Evolutionary conservation across 768 basidiomycete species (phyloP).

Genomic region (Lentinula guzmanii): DNA sequence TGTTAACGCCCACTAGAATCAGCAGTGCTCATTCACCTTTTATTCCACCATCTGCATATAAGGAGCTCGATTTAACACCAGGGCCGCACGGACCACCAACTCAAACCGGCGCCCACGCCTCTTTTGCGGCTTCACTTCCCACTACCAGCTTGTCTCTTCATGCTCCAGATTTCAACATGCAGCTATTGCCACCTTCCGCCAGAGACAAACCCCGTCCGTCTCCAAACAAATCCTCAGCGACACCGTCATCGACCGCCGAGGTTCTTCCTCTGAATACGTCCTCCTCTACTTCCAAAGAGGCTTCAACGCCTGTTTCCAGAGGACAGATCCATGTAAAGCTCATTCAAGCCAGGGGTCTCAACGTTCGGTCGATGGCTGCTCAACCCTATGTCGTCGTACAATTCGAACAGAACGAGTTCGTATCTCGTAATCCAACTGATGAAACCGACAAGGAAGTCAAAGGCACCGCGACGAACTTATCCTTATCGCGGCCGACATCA

Average conservation of each 20-base stretch:
- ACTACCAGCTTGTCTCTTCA: constrained; percentile 68
- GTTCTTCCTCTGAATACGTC: constrained; percentile 16
- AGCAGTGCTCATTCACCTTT: neutral
- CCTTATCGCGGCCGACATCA: neutral
- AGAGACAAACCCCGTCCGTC: constrained; percentile 17
- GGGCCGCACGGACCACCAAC: neutral
- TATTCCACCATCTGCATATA: neutral
- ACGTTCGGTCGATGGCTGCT: constrained; percentile 57
- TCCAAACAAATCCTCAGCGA: constrained; percentile 25
- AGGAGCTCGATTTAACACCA: neutral
- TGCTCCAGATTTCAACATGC: constrained; percentile 83
- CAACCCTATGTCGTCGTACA: constrained; percentile 94
- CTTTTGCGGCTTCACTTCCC: constrained; percentile 20
- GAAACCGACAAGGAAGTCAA: constrained; percentile 87
- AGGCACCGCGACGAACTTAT: constrained; percentile 48
- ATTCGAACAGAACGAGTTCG: constrained; percentile 99
- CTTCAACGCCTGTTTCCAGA: constrained; percentile 27
- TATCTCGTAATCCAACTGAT: constrained; percentile 82
- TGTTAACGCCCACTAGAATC: constrained; percentile 3
- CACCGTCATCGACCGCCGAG: constrained; percentile 34
- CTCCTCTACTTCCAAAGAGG: constrained; percentile 24
- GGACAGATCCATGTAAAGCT: constrained; percentile 95
- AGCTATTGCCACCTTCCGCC: constrained; percentile 46
- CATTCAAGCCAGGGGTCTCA: constrained; percentile 83
- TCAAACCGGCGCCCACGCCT: neutral